Evolutionary conservation across 805 yeast species (phyloP), one percentile per base, ranked within the genome.

Genomic region (Ogataea chonburiensis): DNA sequence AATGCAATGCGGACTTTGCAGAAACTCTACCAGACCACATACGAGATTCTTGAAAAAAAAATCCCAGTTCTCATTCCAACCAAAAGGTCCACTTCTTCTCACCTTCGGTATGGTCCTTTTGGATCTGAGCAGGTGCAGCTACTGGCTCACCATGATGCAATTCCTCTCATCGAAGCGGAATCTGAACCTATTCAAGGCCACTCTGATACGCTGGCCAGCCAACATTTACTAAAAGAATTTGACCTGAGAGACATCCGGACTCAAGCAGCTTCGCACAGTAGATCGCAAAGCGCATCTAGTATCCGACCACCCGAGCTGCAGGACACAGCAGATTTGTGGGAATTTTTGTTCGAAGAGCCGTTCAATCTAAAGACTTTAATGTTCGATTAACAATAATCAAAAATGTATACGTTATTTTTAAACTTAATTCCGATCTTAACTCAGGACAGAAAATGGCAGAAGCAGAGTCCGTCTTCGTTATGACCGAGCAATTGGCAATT

Each of bases 301-400:
- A 15, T 14, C 7, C n/a, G n/a, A n/a, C n/a, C n/a, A n/a, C n/a
- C n/a, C n/a, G 35, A 28, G 17, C 8, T 28, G 8, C 16, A 34
- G 5, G 32, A 28, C 28, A 42, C 46, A 5, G 19, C 28, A 6
- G 43, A 42, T 17, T 25, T 38, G 4, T 42, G 43, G 46, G 41
- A 38, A 19, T 38, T 42, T 20, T 31, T 43, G 12, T 43, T 43
- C 20, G 47, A 43, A 15, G 42, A 39, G 22, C 47, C 47, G 3
- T 43, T 43, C 27, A 43, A 35, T n/a, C 21, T 43, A 16, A 39
- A 37, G 24, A 38, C 34, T 9, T 20, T 43, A 12, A 43, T 43
- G 47, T 38, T 34, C 35, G 47, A 24, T 33, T 20, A 40, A 36
- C 13, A 15, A 23, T 14, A 5, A 20, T 16, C 8, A 29, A 20